These are phyloP conservation scores for Prunus yedoensis DNA, from an alignment of 331 rosid genomes.

Conservation along the genomic window DNA sequence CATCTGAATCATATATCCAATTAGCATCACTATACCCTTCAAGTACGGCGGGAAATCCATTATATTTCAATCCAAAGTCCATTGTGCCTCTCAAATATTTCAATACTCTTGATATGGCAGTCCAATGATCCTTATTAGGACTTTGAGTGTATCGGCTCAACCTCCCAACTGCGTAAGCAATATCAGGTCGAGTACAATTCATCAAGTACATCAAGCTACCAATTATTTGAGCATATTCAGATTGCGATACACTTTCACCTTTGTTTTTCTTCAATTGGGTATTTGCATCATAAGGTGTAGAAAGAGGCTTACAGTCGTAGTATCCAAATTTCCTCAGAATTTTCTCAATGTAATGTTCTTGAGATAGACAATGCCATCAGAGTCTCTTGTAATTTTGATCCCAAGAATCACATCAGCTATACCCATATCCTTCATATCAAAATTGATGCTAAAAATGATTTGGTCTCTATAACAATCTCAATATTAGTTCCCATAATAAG, in stretches of 20 bases:
- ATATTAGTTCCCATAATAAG: neutral
- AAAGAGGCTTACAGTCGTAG: neutral
- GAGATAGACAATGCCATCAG: neutral
- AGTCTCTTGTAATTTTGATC: neutral
- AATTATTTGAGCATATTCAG: neutral
- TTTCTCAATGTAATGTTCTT: neutral
- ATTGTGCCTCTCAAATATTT: constrained; percentile 10
- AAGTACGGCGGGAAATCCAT: neutral
- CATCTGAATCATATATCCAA: neutral
- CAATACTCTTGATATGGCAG: neutral
- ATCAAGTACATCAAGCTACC: constrained; percentile 2
- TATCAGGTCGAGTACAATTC: constrained; percentile 3
- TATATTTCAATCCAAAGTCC: neutral
- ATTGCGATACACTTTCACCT: neutral
- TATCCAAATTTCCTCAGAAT: neutral
- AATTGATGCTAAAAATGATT: neutral
- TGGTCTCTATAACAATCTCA: neutral
- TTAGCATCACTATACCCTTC: constrained; percentile 6
- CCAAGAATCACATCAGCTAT: neutral
- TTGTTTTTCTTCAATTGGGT: neutral
- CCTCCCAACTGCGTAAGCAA: neutral
- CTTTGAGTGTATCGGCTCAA: neutral
- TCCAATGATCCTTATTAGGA: neutral
- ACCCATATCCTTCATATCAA: neutral
- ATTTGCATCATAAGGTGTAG: neutral